Conservation (phyloP, 2,329 filamentous ascomycete genomes). For the Phialophora verrucosa region DNA sequence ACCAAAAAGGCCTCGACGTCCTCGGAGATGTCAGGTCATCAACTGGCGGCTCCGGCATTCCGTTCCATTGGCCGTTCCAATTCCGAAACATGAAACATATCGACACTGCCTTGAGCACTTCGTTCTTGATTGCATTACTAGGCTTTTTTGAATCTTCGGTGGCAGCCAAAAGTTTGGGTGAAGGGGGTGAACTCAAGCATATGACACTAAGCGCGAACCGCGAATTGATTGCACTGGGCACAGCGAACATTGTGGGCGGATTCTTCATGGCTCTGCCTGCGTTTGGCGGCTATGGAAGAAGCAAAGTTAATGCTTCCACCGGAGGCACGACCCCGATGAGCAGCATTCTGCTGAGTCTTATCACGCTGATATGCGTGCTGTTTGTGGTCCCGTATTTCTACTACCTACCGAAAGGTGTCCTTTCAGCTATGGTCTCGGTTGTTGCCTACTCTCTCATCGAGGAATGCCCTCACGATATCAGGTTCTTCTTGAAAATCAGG, state of each 20-base stretch:
- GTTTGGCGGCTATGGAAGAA: constrained; percentile 94
- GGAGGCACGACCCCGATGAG: constrained; percentile 93
- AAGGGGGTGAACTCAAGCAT: constrained; percentile 70
- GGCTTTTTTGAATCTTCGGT: constrained; percentile 99
- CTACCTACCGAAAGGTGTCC: constrained; percentile 94
- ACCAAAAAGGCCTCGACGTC: constrained; percentile 77
- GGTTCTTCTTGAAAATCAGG: constrained; percentile 83
- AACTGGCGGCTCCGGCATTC: constrained; percentile 69
- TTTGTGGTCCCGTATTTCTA: constrained; percentile 91
- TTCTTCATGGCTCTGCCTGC: constrained; percentile 92
- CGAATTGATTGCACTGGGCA: constrained; percentile 88
- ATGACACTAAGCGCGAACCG: constrained; percentile 88
- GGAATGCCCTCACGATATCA: constrained; percentile 89
- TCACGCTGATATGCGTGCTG: constrained; percentile 79
- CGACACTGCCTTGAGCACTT: constrained; percentile 83
- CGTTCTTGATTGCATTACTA: constrained; percentile 89
- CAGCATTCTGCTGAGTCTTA: constrained; percentile 81
- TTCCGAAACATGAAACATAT: constrained; percentile 78
- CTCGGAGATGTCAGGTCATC: constrained; percentile 79
- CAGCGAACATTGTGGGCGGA: constrained; percentile 87
- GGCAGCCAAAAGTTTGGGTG: constrained; percentile 85
- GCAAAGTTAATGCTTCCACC: constrained; percentile 91
- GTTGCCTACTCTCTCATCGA: constrained; percentile 94
- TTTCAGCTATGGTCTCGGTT: constrained; percentile 92
- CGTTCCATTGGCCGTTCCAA: constrained; percentile 85